Evolutionary conservation across 371 early-diverging fungal genomes (phyloP).

Genomic region (Rhizopus sp.): DNA sequence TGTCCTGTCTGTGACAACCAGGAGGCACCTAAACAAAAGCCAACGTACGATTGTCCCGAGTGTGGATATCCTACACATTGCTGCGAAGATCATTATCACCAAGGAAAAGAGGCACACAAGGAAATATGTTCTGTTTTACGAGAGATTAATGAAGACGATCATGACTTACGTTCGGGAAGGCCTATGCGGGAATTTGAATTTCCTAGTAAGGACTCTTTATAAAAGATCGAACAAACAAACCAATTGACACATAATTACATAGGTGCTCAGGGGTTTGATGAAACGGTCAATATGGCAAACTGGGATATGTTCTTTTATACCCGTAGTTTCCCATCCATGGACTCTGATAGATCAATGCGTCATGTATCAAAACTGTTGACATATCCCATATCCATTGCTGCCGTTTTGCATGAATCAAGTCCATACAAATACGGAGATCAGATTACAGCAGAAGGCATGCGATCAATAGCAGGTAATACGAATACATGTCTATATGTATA

Average conservation of each 20-base stretch:
- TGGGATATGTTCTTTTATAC: constrained; percentile 88
- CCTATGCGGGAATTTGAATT: constrained; percentile 83
- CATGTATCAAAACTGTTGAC: constrained; percentile 83
- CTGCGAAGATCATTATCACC: constrained; percentile 71
- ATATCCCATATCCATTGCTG: constrained; percentile 83
- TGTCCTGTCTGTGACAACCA: constrained; percentile 73
- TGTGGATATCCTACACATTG: constrained; percentile 90
- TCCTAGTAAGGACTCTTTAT: constrained; percentile 54
- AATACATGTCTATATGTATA: not conserved
- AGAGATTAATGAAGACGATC: constrained; percentile 82
- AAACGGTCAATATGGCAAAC: constrained; percentile 76
- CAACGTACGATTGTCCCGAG: constrained; percentile 75
- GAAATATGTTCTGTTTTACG: constrained; percentile 64
- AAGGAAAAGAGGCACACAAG: constrained; percentile 59
- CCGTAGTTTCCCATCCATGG: constrained; percentile 77
- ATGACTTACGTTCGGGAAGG: constrained; percentile 81
- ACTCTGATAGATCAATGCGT: constrained; percentile 74
- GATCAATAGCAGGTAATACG: constrained; percentile 62
- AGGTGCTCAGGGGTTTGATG: constrained; percentile 77
- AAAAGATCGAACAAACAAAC: not conserved
- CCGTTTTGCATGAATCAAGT: constrained; percentile 73
- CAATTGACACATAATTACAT: constrained; percentile 1
- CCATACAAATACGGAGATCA: constrained; percentile 70
- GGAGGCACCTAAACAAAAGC: constrained; percentile 37
- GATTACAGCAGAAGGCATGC: constrained; percentile 74